Evolutionary conservation across 2,329 filamentous ascomycete species (phyloP).

Genomic region (Lasiodiplodia hormozganensis): DNA sequence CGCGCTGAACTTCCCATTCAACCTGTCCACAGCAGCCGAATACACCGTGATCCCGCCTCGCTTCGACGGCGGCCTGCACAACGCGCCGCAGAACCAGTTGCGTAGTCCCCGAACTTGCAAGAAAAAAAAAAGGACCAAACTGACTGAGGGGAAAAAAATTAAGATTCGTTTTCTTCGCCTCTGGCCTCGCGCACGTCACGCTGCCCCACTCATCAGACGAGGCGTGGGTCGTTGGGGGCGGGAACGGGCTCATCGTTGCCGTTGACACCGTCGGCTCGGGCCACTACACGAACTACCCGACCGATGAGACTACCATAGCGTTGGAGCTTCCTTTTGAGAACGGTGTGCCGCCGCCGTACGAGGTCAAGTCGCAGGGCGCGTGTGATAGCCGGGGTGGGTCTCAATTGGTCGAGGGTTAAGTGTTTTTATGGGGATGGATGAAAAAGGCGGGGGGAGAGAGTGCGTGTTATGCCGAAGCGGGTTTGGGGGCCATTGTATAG

Average conservation of each 20-base stretch:
- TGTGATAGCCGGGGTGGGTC: not conserved
- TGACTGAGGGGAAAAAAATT: not conserved
- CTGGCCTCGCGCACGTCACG: conserved; percentile 43
- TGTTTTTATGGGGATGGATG: not conserved
- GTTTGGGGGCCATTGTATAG: too few relatives aligned
- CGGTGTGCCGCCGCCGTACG: conserved; percentile 36
- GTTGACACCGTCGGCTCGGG: conserved; percentile 41
- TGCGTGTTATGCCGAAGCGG: too few relatives aligned
- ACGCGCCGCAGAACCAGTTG: conserved; percentile 42
- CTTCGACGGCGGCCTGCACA: conserved; percentile 44
- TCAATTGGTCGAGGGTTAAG: not conserved
- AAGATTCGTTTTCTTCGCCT: conserved; percentile 39
- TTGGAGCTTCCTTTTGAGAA: conserved; percentile 40
- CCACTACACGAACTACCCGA: conserved; percentile 43
- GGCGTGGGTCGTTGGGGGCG: conserved; percentile 44
- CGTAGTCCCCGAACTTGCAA: not conserved
- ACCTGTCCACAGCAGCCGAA: conserved; percentile 34
- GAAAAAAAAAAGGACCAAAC: too few relatives aligned
- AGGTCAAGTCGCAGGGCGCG: conserved; percentile 14
- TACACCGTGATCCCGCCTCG: conserved; percentile 44
- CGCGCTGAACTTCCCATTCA: conserved; percentile 34
- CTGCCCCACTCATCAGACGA: conserved; percentile 38
- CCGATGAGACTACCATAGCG: conserved; percentile 40
- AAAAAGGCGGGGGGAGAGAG: too few relatives aligned
- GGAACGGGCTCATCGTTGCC: conserved; percentile 42